These are phyloP conservation scores for Penicillium nordicum DNA, from an alignment of 2,329 filamentous ascomycete genomes.

Conservation along the genomic window DNA sequence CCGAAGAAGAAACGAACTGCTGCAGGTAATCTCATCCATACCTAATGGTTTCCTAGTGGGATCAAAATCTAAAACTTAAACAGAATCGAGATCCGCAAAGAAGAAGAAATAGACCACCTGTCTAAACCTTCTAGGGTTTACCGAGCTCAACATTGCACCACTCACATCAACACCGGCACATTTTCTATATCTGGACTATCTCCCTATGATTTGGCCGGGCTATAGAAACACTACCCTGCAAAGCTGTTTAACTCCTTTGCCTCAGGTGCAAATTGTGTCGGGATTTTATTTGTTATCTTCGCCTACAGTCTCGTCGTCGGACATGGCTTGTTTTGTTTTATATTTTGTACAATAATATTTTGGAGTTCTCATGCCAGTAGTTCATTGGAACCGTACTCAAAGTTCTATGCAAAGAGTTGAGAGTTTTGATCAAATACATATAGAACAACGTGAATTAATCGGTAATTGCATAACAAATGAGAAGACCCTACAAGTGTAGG, in stretches of 20 bases:
- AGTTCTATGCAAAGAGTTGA: no score
- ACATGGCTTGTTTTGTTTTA: not conserved
- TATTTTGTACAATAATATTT: not conserved
- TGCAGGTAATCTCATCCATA: constrained; percentile 32
- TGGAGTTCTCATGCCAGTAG: no score
- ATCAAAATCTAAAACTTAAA: not conserved
- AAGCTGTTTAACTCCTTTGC: not conserved
- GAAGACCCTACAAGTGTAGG: no score
- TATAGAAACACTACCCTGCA: not conserved
- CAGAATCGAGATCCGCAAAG: constrained; percentile 26
- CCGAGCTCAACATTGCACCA: not conserved
- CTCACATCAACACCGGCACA: not conserved
- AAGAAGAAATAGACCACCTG: constrained; percentile 24
- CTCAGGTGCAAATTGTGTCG: not conserved
- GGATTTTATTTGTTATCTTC: not conserved
- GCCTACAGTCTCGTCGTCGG: not conserved
- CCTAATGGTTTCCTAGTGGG: not conserved
- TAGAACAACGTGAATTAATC: not conserved
- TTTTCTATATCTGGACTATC: no score
- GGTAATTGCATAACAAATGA: not conserved
- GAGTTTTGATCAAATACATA: not conserved
- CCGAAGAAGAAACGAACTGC: constrained; percentile 81
- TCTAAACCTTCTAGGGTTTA: not conserved
- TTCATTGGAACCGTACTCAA: no score
- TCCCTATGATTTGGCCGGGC: not conserved